These are phyloP conservation scores for Rhizophlyctis rosea DNA, from an alignment of 192 early-diverging fungal genomes.

Conservation along the genomic window DNA sequence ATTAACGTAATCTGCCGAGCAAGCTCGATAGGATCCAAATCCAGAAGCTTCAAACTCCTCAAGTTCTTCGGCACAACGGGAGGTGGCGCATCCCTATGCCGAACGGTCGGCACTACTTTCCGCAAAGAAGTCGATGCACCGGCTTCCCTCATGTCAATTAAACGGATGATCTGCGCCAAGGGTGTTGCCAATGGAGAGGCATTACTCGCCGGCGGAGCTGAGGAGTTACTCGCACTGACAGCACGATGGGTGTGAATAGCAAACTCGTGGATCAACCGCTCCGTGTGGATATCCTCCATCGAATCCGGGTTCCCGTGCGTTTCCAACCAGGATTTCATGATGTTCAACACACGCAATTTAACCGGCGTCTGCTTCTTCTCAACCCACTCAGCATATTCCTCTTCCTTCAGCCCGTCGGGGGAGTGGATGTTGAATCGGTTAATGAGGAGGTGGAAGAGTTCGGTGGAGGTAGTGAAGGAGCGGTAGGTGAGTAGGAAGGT, in stretches of 20 bases:
- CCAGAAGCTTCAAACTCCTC: slow-evolving; percentile 57
- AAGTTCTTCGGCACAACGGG: neutral
- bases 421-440: slow-evolving; percentile 71
- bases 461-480: slow-evolving; percentile 74
- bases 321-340: slow-evolving; percentile 88
- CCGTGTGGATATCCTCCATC: neutral
- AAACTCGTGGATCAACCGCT: no score
- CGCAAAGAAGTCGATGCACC: no score
- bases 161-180: no score
- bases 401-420: slow-evolving; percentile 50
- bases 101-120: no score
- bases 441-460: slow-evolving; percentile 68
- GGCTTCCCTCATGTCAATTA: no score
- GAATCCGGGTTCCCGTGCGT: slow-evolving; percentile 52
- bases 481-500: slow-evolving; percentile 89
- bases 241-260: no score
- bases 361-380: slow-evolving; percentile 79
- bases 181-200: no score
- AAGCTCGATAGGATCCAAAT: slow-evolving; percentile 84
- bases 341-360: slow-evolving; percentile 79
- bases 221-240: no score
- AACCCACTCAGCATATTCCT: slow-evolving; percentile 68
- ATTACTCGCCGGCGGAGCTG: no score
- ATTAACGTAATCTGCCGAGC: slow-evolving; percentile 92
- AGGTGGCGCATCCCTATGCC: no score